Percentiles rank a stretch among this genome's conserved stretches.
Conservation (phyloP, 192 early-diverging fungal species). For the Rhizophlyctis rosea region DNA sequence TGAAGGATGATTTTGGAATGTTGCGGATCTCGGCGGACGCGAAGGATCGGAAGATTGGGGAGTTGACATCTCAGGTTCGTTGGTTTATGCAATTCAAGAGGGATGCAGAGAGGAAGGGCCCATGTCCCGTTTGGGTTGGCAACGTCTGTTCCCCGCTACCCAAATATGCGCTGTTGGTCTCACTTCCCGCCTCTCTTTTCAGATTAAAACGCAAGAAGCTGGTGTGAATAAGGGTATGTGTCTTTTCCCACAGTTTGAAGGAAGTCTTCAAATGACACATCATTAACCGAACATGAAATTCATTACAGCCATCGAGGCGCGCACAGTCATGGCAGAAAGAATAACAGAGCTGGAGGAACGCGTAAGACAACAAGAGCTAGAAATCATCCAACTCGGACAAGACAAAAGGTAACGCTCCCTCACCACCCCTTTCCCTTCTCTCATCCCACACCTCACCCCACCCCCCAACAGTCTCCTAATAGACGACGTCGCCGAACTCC, state of each 20-base stretch:
- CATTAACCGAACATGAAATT: constrained; percentile 3
- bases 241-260: no score
- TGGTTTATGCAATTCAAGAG: neutral
- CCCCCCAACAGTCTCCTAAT: constrained; percentile 27
- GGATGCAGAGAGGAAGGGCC: neutral
- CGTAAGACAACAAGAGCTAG: constrained; percentile 18
- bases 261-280: no score
- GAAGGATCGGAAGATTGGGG: constrained; percentile 35
- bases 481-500: constrained; percentile 39
- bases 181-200: no score
- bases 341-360: constrained; percentile 30
- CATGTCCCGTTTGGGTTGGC: no score
- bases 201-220: no score
- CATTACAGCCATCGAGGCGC: constrained; percentile 28
- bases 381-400: constrained; percentile 39
- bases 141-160: no score
- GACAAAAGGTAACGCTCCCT: constrained; percentile 49
- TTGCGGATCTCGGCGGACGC: constrained; percentile 35
- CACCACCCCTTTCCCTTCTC: neutral
- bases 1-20: constrained; percentile 41
- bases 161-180: no score
- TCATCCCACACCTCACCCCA: neutral
- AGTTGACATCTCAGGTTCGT: constrained; percentile 7
- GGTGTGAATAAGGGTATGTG: no score
- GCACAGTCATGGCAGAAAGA: constrained; percentile 34